phyloP scores from a whole-genome alignment of 108 stramenopile genomes.

The Cyclostephanos invisitatus region DNA sequence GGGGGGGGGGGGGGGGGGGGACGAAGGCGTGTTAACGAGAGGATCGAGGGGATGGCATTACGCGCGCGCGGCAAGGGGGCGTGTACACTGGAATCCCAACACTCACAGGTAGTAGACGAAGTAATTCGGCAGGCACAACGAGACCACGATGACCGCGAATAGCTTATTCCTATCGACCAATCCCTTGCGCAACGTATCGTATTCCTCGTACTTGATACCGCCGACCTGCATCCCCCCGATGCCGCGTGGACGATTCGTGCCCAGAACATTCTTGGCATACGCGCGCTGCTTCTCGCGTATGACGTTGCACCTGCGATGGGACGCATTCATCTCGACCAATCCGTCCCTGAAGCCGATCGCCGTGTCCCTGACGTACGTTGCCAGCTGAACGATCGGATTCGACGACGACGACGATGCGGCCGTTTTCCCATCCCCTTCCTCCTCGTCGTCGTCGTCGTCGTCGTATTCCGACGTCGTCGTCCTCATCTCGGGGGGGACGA shows the following conservation, averaged over 20 bases:
- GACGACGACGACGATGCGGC: constrained; percentile 23
- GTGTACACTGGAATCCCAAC: no score
- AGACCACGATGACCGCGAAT: constrained; percentile 60
- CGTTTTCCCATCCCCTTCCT: no score
- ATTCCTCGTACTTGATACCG: constrained; percentile 60
- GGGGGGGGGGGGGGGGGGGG: no score
- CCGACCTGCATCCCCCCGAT: constrained; percentile 37
- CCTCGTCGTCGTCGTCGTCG: background rate
- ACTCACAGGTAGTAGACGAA: constrained; percentile 69
- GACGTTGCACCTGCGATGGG: constrained; percentile 72
- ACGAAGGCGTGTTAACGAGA: no score
- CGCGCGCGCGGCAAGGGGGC: no score
- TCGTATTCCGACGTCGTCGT: background rate
- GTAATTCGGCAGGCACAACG: constrained; percentile 67
- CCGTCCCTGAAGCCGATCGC: constrained; percentile 66
- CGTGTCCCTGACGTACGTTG: constrained; percentile 70
- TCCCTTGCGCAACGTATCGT: constrained; percentile 69
- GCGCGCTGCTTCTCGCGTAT: constrained; percentile 64
- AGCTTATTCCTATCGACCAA: constrained; percentile 78
- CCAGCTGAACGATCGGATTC: constrained; percentile 52
- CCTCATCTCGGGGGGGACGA: background rate
- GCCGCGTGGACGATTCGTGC: constrained; percentile 31
- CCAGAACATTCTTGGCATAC: constrained; percentile 20
- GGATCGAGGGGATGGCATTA: no score
- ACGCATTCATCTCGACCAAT: constrained; percentile 54